Evolutionary conservation across 495 filamentous ascomycete species (phyloP).

Genomic region (Hapsidospora chrysogenum): DNA sequence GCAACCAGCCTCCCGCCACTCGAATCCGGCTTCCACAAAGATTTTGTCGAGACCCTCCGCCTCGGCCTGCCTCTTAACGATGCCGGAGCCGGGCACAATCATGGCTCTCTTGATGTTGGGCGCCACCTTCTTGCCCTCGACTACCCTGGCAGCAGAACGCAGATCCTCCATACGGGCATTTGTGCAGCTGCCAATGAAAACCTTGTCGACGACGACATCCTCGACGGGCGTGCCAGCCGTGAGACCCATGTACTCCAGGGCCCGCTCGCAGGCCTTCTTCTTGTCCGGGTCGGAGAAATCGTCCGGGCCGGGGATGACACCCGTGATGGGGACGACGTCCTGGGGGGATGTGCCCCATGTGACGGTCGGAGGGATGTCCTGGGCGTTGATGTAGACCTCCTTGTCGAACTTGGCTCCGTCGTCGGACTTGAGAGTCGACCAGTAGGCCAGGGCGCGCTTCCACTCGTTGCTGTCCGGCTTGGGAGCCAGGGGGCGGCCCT

Average conservation of each 20-base stretch:
- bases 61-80: slow-evolving; percentile 89
- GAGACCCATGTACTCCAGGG: slow-evolving; percentile 94
- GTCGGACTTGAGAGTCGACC: slow-evolving; percentile 75
- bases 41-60: slow-evolving; percentile 82
- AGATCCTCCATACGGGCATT: slow-evolving; percentile 96
- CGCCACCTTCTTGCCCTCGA: slow-evolving; percentile 74
- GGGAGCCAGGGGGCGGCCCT: slow-evolving; percentile 76
- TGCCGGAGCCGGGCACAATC: slow-evolving; percentile 88
- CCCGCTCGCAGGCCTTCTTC: slow-evolving; percentile 59
- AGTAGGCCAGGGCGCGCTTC: slow-evolving; percentile 79
- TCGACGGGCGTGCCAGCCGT: slow-evolving; percentile 73
- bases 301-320: slow-evolving; percentile 74
- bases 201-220: slow-evolving; percentile 80
- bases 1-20: slow-evolving; percentile 96
- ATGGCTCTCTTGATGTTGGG: slow-evolving; percentile 81
- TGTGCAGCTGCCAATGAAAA: slow-evolving; percentile 97
- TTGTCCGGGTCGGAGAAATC: slow-evolving; percentile 63
- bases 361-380: slow-evolving; percentile 83
- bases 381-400: slow-evolving; percentile 74
- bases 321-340: slow-evolving; percentile 86
- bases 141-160: slow-evolving; percentile 67
- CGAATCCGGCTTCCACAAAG: slow-evolving; percentile 82
- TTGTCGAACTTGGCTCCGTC: slow-evolving; percentile 70
- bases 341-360: slow-evolving; percentile 97
- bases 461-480: slow-evolving; percentile 71